These are phyloP conservation scores for Penicillium soppii DNA, from an alignment of 495 filamentous ascomycete species.

Conservation along the genomic window DNA sequence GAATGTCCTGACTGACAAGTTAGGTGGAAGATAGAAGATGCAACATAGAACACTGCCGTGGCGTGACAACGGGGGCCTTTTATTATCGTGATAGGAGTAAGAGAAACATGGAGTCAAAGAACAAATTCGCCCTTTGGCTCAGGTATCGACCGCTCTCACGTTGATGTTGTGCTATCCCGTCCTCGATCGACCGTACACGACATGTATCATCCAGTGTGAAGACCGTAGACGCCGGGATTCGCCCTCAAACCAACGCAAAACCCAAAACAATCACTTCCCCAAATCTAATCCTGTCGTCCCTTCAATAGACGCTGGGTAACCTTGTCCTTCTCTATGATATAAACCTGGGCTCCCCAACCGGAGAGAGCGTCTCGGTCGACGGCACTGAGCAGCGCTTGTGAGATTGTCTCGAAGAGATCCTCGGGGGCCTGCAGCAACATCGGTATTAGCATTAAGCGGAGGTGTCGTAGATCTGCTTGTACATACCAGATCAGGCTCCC, in stretches of 20 bases:
- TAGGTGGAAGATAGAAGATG: not conserved
- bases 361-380: conserved; percentile 95
- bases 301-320: conserved; percentile 97
- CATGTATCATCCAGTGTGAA: conserved; percentile 31
- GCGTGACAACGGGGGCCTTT: conserved; percentile 24
- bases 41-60: conserved; percentile 42
- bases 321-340: conserved; percentile 99
- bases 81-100: conserved; percentile 32
- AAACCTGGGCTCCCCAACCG: conserved; percentile 97
- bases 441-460: conserved; percentile 23
- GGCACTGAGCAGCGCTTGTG: conserved; percentile 92
- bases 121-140: conserved; percentile 8
- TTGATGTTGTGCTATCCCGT: conserved; percentile 17
- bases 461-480: not conserved
- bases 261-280: conserved; percentile 22
- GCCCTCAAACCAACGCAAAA: conserved; percentile 28
- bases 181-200: conserved; percentile 20
- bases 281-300: conserved; percentile 68
- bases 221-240: conserved; percentile 31
- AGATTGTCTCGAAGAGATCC: conserved; percentile 97
- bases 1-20: too few relatives aligned
- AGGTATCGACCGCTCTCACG: conserved; percentile 13
- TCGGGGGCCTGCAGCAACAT: conserved; percentile 65
- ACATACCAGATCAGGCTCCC: conserved; percentile 93
- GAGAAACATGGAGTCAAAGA: conserved; percentile 22